These are phyloP conservation scores for Yarrowia sp. DNA, from an alignment of 805 yeast species.

Conservation along the genomic window DNA sequence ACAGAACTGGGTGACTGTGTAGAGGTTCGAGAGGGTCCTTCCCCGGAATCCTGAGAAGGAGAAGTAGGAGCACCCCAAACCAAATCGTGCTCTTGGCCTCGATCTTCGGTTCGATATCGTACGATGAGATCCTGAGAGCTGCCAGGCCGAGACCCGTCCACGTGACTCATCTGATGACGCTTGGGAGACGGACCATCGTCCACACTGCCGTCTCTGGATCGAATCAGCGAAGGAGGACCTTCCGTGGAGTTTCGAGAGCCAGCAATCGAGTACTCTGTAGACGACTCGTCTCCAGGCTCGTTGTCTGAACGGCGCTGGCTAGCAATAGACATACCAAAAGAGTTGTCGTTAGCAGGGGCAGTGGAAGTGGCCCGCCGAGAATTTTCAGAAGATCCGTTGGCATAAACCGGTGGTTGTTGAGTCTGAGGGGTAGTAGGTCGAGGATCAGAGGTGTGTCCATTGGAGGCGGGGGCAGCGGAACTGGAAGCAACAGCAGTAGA, in stretches of 20 bases:
- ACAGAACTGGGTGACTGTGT: not conserved
- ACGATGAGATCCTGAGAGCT: not conserved
- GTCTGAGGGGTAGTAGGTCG: not conserved
- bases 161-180: not conserved
- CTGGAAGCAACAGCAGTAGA: not conserved
- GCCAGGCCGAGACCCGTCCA: not conserved
- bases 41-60: not conserved
- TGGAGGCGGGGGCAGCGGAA: not conserved
- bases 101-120: not conserved
- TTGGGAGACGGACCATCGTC: constrained; percentile 8
- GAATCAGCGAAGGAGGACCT: not conserved
- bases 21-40: not conserved
- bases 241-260: not conserved
- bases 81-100: not conserved
- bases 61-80: not conserved
- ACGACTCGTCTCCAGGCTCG: not conserved
- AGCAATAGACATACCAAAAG: constrained; percentile 6
- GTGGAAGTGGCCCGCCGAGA: not conserved
- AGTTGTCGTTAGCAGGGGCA: not conserved
- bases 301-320: not conserved
- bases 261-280: constrained; percentile 12
- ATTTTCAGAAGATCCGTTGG: not conserved
- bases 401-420: not conserved
- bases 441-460: not conserved
- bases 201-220: not conserved